Evolutionary conservation across 129 eudicot species (phyloP), one percentile per base, ranked within the genome.

Genomic region (Lactuca saligna): DNA sequence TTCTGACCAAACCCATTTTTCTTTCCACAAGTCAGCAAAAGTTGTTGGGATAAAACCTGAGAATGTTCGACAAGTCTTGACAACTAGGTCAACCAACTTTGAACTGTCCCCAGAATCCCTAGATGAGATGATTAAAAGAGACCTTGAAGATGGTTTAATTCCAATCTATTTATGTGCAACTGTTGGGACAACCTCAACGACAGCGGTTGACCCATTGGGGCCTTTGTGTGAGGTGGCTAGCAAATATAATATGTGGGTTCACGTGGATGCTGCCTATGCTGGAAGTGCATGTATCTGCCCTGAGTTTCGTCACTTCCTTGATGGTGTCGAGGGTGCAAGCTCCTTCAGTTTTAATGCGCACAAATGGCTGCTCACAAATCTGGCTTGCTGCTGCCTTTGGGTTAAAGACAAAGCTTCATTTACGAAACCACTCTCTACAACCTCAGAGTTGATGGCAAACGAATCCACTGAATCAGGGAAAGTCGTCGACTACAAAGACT

Each of bases 311-410:
- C 81, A 79, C 5, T 76, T 46, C 63, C 58, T 83, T 35, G 69
- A 63, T 15, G 82, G 84, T 8, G 79, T 72, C 0, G 82, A 83
- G 57, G 20, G 33, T 9, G 84, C 82, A 29, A 42, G 70, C 17
- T 83, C 88, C 2, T 61, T 83, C 34, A 79, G 88, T 48, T 61
- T 83, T 54, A 83, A 71, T 33, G 69, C 83, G 0, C 88, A 83
- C 66, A 83, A 83, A 58, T 83, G 84, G 82, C 61, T 83, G 11
- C 44, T 83, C 6, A 71, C 84, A 7, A 70, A 67, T 2, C 39
- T 83, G 61, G 79, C 78, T 48, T 83, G 85, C 68, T 80, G 80
- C n/a, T 73, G 85, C 57, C 61, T 83, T 3, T 83, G 80, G 85
- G 82, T 83, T 12, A 83, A 80, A 53, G 57, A 80, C 17, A 83